Evolutionary conservation across 805 yeast genomes (phyloP), one percentile per base, ranked within the genome.

Genomic region (Wickerhamomyces alni): DNA sequence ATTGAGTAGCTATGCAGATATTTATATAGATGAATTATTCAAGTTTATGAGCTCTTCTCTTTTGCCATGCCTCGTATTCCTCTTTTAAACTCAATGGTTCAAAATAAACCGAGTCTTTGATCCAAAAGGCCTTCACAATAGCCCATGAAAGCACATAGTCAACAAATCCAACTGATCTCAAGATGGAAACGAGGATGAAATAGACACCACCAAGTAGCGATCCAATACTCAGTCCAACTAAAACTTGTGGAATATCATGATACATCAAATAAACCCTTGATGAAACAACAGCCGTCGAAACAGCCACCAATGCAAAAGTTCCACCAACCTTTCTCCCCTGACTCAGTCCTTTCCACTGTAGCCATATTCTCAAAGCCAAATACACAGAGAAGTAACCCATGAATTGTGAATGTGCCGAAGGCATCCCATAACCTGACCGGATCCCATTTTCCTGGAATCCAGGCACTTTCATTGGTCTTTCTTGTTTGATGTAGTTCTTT

Each of bases 331-430:
- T 69, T 34, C 65, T 55, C 0, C 19, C 1, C 3, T 17, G 17
- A 5, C 54, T 42, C 35, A 74, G 47, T 33, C 61, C 55, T 45
- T 63, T 59, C 76, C 77, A 63, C 54, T 70, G 63, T 46, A 58
- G 48, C 59, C 61, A 40, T 41, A 72, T 29, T 37, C 67, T 63
- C 42, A 83, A 67, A 3, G 69, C 50, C 44, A 71, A 64, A 55
- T 80, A 84, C 8, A 72, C 65, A n/a, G 77, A 72, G 46, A 83
- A 79, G 57, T 79, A 93, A 2, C 95, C 94, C 88, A 91, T 84
- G 60, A 89, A 93, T 63, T 91, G 99, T 0, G 96, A 79, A 61
- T 91, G 99, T 1, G 99, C 96, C 38, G 89, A 80, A 0, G 99
- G 99, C 97, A 91, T 91, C 0, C 99, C 99, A 58, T 82, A 88